Evolutionary conservation across 2,329 filamentous ascomycete genomes (phyloP).

Genomic region (Fonsecaea monophora): DNA sequence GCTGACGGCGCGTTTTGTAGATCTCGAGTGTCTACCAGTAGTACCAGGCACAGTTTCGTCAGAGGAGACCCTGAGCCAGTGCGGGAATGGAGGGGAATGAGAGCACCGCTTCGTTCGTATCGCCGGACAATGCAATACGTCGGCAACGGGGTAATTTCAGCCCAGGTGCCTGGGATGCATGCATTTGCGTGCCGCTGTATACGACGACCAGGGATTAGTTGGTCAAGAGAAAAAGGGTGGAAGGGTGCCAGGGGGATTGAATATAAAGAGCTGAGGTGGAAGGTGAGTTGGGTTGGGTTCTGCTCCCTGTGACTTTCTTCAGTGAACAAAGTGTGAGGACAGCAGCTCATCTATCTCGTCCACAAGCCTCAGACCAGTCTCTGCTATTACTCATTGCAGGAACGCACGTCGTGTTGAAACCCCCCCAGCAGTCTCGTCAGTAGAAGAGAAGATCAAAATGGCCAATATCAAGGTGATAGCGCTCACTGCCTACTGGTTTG

Average conservation of each 20-base stretch:
- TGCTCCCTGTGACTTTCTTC: neutral
- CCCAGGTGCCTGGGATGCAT: neutral
- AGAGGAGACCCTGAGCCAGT: neutral
- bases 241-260: neutral
- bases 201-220: neutral
- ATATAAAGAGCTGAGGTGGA: slow-evolving; percentile 11
- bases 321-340: neutral
- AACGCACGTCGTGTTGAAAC: no score
- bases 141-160: slow-evolving; percentile 18
- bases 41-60: neutral
- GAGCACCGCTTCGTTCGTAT: slow-evolving; percentile 1
- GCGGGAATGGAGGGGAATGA: neutral
- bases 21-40: neutral
- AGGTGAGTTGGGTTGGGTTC: slow-evolving; percentile 1
- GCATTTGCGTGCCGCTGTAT: neutral
- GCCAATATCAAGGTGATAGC: slow-evolving; percentile 13
- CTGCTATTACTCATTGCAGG: neutral
- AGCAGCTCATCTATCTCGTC: neutral
- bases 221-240: neutral
- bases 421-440: no score
- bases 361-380: neutral
- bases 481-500: neutral
- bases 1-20: slow-evolving; percentile 22
- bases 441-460: slow-evolving; percentile 10
- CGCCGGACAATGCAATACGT: neutral